Percentiles rank a stretch among this genome's conserved stretches.
These are phyloP conservation scores for Cetradonia linearis DNA, from an alignment of 495 filamentous ascomycete genomes.

Conservation along the genomic window DNA sequence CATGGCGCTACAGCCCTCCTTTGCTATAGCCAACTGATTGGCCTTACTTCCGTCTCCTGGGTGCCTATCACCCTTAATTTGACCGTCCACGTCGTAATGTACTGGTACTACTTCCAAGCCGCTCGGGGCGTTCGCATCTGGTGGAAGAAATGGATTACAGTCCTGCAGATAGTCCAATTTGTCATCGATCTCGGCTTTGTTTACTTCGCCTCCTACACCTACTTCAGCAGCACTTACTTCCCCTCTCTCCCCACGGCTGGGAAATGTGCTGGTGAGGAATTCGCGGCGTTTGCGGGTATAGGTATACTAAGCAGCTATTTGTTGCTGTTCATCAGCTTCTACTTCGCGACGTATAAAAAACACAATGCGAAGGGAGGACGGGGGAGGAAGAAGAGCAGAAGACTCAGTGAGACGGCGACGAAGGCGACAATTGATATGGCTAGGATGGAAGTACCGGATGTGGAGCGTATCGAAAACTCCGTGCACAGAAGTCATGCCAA, in stretches of 20 bases:
- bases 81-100: constrained; percentile 60
- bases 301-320: constrained; percentile 88
- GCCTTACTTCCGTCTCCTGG: constrained; percentile 58
- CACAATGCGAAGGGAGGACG: constrained; percentile 42
- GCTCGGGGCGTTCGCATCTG: constrained; percentile 48
- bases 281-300: constrained; percentile 88
- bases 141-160: constrained; percentile 54
- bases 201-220: constrained; percentile 92
- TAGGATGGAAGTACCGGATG: constrained; percentile 40
- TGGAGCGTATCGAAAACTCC: constrained; percentile 21
- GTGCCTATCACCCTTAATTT: constrained; percentile 59
- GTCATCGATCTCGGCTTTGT: constrained; percentile 63
- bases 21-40: constrained; percentile 63
- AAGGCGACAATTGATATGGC: constrained; percentile 46
- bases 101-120: constrained; percentile 56
- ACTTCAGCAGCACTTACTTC: constrained; percentile 91
- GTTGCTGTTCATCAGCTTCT: constrained; percentile 97
- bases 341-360: constrained; percentile 94
- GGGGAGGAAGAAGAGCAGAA: constrained; percentile 30
- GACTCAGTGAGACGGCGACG: constrained; percentile 42
- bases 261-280: constrained; percentile 91
- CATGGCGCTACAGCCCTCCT: constrained; percentile 62
- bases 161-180: constrained; percentile 49
- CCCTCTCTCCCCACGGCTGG: constrained; percentile 70
- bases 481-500: constrained; percentile 13